Evolutionary conservation across 768 basidiomycete species (phyloP).

Genomic region (Erythrobasidium yunnanense): DNA sequence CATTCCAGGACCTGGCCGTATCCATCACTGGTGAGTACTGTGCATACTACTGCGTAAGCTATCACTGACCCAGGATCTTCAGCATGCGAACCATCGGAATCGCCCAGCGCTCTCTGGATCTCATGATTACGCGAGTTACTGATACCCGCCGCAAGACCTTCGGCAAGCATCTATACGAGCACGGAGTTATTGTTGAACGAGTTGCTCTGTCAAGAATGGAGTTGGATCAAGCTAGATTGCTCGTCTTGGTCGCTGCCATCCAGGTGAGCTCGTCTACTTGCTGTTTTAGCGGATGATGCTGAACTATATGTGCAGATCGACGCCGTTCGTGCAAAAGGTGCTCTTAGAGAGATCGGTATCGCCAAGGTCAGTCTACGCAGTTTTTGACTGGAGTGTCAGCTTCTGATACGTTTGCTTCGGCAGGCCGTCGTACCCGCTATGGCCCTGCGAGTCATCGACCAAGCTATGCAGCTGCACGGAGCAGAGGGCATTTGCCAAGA

Average conservation of each 20-base stretch:
- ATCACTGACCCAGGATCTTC: slow-evolving; percentile 43
- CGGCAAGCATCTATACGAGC: slow-evolving; percentile 79
- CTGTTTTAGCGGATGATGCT: not conserved
- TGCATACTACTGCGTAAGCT: not conserved
- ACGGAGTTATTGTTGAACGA: slow-evolving; percentile 82
- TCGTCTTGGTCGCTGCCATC: slow-evolving; percentile 82
- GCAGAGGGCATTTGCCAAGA: slow-evolving; percentile 85
- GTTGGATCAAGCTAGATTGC: slow-evolving; percentile 72
- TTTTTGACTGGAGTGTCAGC: not conserved
- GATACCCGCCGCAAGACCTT: slow-evolving; percentile 85
- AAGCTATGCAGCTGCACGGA: slow-evolving; percentile 90
- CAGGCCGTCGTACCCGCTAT: slow-evolving; percentile 89
- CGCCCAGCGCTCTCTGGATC: slow-evolving; percentile 70
- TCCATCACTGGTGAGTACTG: slow-evolving; percentile 37
- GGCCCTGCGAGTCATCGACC: slow-evolving; percentile 78
- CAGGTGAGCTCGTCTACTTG: slow-evolving; percentile 47
- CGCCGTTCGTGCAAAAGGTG: slow-evolving; percentile 78
- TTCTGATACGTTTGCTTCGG: not conserved
- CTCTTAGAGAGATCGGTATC: slow-evolving; percentile 92
- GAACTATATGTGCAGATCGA: slow-evolving; percentile 56
- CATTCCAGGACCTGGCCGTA: slow-evolving; percentile 30
- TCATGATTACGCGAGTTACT: slow-evolving; percentile 83
- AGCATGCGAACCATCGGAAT: slow-evolving; percentile 95
- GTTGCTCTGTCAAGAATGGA: slow-evolving; percentile 87
- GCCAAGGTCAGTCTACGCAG: slow-evolving; percentile 59